Evolutionary conservation across 495 filamentous ascomycete species (phyloP).

Genomic region (Penicillium tannophilum): DNA sequence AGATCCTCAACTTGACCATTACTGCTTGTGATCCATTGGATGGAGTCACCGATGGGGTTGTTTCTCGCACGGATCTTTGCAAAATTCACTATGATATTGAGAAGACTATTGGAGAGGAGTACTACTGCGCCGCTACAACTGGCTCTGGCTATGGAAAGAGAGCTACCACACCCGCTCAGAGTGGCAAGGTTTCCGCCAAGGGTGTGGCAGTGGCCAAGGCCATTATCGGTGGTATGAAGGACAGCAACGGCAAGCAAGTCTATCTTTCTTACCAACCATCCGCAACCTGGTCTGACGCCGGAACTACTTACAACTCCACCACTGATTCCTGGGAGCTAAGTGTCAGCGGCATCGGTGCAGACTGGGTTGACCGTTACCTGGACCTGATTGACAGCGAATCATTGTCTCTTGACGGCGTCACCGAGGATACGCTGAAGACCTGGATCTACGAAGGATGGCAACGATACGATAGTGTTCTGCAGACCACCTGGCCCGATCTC

Average conservation of each 20-base stretch:
- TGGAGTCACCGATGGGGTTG: constrained; percentile 50
- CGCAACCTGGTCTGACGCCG: constrained; percentile 44
- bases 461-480: constrained; percentile 19
- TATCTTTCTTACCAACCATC: constrained; percentile 50
- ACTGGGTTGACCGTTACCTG: constrained; percentile 35
- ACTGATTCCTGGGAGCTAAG: constrained; percentile 40
- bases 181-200: constrained; percentile 43
- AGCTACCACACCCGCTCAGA: constrained; percentile 15
- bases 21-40: constrained; percentile 51
- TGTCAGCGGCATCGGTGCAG: constrained; percentile 37
- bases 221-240: constrained; percentile 46
- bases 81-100: constrained; percentile 41
- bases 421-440: constrained; percentile 47
- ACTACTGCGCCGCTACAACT: constrained; percentile 38
- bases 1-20: constrained; percentile 46
- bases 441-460: constrained; percentile 42
- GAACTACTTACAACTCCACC: constrained; percentile 41
- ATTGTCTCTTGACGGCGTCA: constrained; percentile 45
- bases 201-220: constrained; percentile 40
- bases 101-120: constrained; percentile 41
- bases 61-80: constrained; percentile 53
- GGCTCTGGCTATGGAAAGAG: not conserved
- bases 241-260: constrained; percentile 42
- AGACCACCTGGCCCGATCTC: constrained; percentile 50
- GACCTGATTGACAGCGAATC: constrained; percentile 31